Percentiles rank a stretch among this genome's conserved stretches.
phyloP scores from a whole-genome alignment of 352 stramenopile species.

The Globisporangium orthogonon region DNA sequence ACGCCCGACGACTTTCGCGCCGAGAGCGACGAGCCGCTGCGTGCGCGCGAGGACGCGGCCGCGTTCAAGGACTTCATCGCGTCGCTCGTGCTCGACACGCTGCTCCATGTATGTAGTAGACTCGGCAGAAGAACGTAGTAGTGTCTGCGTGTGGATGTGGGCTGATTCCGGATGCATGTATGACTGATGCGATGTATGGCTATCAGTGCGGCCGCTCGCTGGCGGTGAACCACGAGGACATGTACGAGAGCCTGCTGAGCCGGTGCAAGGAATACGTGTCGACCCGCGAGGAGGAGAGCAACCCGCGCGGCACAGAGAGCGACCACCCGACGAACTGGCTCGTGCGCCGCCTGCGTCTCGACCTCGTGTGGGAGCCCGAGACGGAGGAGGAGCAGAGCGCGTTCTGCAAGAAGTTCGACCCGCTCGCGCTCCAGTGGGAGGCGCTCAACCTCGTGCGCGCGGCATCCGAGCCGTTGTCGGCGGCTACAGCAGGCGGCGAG shows the following conservation, averaged over 20 bases:
- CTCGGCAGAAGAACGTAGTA: not conserved
- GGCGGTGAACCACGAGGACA: conserved; percentile 30
- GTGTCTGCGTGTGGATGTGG: too few species aligned
- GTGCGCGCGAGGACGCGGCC: conserved; percentile 35
- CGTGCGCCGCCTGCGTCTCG: conserved; percentile 56
- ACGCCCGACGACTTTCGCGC: conserved; percentile 49
- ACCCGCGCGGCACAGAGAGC: conserved; percentile 32
- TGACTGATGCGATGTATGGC: not conserved
- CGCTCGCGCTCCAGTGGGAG: conserved; percentile 49
- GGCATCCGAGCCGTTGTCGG: conserved; percentile 4
- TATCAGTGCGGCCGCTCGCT: conserved; percentile 48
- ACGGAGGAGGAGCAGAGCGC: conserved; percentile 40
- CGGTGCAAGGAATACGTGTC: conserved; percentile 68
- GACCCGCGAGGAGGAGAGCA: conserved; percentile 55
- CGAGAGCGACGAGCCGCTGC: conserved; percentile 39
- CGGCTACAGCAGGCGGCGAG: not conserved
- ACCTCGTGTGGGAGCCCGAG: conserved; percentile 61
- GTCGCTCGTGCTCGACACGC: conserved; percentile 56
- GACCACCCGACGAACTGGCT: conserved; percentile 52
- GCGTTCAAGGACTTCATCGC: conserved; percentile 81
- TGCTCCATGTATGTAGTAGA: conserved; percentile 40
- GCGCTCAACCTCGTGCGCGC: conserved; percentile 42
- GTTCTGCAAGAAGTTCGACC: conserved; percentile 59
- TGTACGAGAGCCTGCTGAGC: conserved; percentile 64
- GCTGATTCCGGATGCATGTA: too few species aligned